A percentile compares a stretch with the other conserved stretches of the same genome.
Conservation (phyloP, 2,329 filamentous ascomycete species). For the Aspergillus fijiensis region DNA sequence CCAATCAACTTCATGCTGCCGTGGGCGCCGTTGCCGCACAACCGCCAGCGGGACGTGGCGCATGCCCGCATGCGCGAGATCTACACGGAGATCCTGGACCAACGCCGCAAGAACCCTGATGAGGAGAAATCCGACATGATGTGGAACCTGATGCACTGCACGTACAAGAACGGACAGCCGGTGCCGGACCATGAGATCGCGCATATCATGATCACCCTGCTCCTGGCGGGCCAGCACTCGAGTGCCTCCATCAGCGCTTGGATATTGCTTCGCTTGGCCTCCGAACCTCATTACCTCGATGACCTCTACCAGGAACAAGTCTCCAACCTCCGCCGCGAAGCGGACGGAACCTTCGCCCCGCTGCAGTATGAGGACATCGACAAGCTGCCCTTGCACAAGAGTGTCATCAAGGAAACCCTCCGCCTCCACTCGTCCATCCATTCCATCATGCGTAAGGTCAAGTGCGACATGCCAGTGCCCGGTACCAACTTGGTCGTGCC, state of each 20-base stretch:
- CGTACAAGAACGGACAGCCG: conserved; percentile 69
- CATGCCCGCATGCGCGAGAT: conserved; percentile 68
- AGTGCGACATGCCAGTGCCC: conserved; percentile 60
- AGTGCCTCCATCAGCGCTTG: conserved; percentile 75
- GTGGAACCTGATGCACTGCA: conserved; percentile 72
- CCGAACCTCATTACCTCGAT: conserved; percentile 67
- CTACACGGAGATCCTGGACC: conserved; percentile 69
- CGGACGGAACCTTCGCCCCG: conserved; percentile 47
- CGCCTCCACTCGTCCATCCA: conserved; percentile 71
- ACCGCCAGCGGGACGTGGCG: conserved; percentile 68
- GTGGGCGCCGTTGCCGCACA: conserved; percentile 75
- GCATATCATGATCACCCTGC: conserved; percentile 81
- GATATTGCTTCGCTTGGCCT: conserved; percentile 73
- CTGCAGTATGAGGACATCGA: conserved; percentile 61
- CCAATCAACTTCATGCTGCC: conserved; percentile 82
- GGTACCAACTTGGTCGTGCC: conserved; percentile 69
- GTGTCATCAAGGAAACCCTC: conserved; percentile 70
- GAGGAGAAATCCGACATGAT: conserved; percentile 66
- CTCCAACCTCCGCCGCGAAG: conserved; percentile 45
- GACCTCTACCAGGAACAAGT: conserved; percentile 69
- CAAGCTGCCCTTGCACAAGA: conserved; percentile 60
- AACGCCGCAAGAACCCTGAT: conserved; percentile 52
- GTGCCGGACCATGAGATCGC: conserved; percentile 75
- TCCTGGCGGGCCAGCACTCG: conserved; percentile 83
- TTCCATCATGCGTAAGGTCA: conserved; percentile 71